Evolutionary conservation across 345 rosid species (phyloP).

Genomic region (Hevea brasiliensis): DNA sequence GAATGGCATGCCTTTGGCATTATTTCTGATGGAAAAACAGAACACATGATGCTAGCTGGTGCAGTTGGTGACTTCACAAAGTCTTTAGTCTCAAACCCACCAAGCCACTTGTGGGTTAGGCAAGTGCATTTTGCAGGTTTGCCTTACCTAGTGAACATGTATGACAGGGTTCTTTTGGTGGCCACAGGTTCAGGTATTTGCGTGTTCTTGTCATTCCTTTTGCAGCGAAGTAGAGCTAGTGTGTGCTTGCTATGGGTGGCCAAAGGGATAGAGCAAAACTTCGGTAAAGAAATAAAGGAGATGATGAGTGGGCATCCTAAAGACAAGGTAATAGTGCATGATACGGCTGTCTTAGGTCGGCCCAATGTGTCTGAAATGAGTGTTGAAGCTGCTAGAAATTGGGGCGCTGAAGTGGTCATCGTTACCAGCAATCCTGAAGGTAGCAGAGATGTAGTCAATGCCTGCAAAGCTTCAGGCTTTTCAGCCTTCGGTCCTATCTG

Average conservation of each 20-base stretch:
- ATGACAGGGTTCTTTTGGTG: constrained; percentile 68
- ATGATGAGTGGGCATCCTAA: constrained; percentile 50
- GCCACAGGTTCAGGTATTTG: constrained; percentile 89
- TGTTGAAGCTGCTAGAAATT: constrained; percentile 57
- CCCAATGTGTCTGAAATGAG: constrained; percentile 73
- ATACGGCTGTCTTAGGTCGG: constrained; percentile 60
- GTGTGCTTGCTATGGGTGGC: constrained; percentile 76
- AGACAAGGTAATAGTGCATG: constrained; percentile 68
- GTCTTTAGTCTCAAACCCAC: constrained; percentile 59
- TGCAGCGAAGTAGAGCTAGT: constrained; percentile 60
- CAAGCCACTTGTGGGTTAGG: constrained; percentile 78
- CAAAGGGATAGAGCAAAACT: constrained; percentile 70
- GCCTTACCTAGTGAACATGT: constrained; percentile 74
- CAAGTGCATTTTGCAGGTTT: constrained; percentile 74
- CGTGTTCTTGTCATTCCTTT: constrained; percentile 71
- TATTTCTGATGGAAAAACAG: constrained; percentile 64
- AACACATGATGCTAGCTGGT: constrained; percentile 89
- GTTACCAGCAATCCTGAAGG: constrained; percentile 94
- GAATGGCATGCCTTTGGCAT: constrained; percentile 96
- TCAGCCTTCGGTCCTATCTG: constrained; percentile 91
- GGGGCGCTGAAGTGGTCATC: constrained; percentile 71
- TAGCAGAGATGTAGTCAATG: constrained; percentile 69
- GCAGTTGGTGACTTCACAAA: constrained; percentile 88
- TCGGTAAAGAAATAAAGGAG: constrained; percentile 59
- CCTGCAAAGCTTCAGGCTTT: constrained; percentile 60